Conservation (phyloP, 208 protist species). For the Leishmania tropica region DNA sequence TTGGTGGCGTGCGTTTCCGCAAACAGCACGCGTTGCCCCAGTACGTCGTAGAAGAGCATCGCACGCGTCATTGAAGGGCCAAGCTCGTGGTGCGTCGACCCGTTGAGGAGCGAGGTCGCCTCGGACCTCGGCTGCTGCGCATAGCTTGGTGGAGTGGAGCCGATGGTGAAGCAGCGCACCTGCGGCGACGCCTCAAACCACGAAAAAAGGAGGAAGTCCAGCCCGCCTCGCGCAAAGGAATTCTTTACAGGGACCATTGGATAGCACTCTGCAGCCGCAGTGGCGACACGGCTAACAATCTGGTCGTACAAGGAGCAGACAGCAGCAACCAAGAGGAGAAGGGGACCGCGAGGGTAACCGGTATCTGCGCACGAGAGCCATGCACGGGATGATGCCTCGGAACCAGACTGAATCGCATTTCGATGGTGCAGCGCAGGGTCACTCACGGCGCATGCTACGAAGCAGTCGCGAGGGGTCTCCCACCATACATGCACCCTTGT, state of each 20-base stretch:
- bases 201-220: slow-evolving; percentile 71
- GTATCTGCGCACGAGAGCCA: slow-evolving; percentile 19
- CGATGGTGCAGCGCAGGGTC: slow-evolving; percentile 21
- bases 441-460: slow-evolving; percentile 31
- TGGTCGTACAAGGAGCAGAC: slow-evolving; percentile 30
- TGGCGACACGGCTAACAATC: not conserved
- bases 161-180: slow-evolving; percentile 59
- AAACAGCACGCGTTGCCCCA: slow-evolving; percentile 75
- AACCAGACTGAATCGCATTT: not conserved
- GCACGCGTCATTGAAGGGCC: slow-evolving; percentile 56
- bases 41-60: slow-evolving; percentile 79
- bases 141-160: slow-evolving; percentile 19
- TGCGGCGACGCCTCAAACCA: slow-evolving; percentile 72
- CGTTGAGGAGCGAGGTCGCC: not conserved
- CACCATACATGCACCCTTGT: slow-evolving; percentile 49
- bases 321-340: slow-evolving; percentile 22
- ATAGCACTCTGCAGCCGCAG: not conserved
- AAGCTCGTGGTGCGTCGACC: slow-evolving; percentile 9
- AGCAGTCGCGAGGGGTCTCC: slow-evolving; percentile 23
- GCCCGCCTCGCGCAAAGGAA: slow-evolving; percentile 3
- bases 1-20: slow-evolving; percentile 61
- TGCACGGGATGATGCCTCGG: not conserved
- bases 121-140: not conserved
- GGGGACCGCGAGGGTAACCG: slow-evolving; percentile 15
- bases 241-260: slow-evolving; percentile 8